Percentiles rank a stretch among this genome's conserved stretches.
These are phyloP conservation scores for Sclerotinia spermophila DNA, from an alignment of 2,329 filamentous ascomycete species.

Conservation along the genomic window DNA sequence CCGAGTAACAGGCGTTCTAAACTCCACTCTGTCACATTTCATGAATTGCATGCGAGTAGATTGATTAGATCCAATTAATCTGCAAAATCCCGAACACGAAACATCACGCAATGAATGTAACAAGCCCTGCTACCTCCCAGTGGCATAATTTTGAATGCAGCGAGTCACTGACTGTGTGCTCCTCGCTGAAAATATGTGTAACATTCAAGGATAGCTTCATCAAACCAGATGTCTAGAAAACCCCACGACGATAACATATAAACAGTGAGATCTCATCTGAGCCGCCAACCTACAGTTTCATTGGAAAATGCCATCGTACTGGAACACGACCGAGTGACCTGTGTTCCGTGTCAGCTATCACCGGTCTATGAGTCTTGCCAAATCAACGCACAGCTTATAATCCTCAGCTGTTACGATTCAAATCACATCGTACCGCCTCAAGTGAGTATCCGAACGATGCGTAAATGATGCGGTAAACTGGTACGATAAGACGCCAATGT, in stretches of 20 bases:
- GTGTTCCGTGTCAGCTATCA: constrained; percentile 3
- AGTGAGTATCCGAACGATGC: not conserved
- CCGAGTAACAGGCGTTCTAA: not conserved
- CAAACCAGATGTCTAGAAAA: not conserved
- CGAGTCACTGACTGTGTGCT: not conserved
- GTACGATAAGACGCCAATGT: not conserved
- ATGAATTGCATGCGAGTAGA: not conserved
- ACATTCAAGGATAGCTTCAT: not conserved
- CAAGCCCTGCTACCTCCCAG: not conserved
- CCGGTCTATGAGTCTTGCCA: not conserved
- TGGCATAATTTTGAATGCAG: not conserved
- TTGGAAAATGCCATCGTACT: constrained; percentile 6
- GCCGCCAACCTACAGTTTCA: constrained; percentile 2
- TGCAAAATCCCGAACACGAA: not conserved
- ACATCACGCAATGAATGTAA: constrained; percentile 1
- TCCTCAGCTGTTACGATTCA: not conserved
- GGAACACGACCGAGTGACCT: constrained; percentile 5
- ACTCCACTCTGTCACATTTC: not conserved
- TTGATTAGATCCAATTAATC: constrained; percentile 6
- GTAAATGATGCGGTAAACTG: not conserved
- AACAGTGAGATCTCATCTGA: not conserved
- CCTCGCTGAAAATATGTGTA: not conserved
- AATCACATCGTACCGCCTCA: constrained; percentile 4
- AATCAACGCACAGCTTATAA: not conserved
- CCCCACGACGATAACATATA: not conserved